A percentile compares a stretch with the other conserved stretches of the same genome.
These are phyloP conservation scores for Penicillium argentinense DNA, from an alignment of 495 filamentous ascomycete species.

Conservation along the genomic window DNA sequence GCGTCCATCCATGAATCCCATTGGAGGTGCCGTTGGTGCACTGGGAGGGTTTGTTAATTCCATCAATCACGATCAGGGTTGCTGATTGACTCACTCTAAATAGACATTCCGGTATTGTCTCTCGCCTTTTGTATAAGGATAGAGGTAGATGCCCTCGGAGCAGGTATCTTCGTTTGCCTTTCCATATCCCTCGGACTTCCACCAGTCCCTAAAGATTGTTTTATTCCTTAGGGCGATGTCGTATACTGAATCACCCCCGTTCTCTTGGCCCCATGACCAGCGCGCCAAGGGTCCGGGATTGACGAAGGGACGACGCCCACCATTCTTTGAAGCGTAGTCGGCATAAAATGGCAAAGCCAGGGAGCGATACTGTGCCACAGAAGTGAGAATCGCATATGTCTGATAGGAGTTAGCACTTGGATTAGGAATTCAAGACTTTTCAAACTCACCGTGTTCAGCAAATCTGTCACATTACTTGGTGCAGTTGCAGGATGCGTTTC, in stretches of 20 bases:
- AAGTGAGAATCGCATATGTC: slow-evolving; percentile 52
- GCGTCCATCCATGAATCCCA: slow-evolving; percentile 44
- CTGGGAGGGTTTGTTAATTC: not conserved
- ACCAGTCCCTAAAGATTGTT: slow-evolving; percentile 55
- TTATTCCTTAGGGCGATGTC: slow-evolving; percentile 42
- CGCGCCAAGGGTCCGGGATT: slow-evolving; percentile 54
- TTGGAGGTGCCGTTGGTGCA: slow-evolving; percentile 24
- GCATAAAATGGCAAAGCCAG: slow-evolving; percentile 51
- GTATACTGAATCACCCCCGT: not conserved
- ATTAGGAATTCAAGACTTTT: not conserved
- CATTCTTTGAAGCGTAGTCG: slow-evolving; percentile 49
- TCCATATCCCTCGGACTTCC: slow-evolving; percentile 43
- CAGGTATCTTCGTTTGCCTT: slow-evolving; percentile 36
- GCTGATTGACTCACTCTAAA: not conserved
- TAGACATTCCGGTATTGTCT: slow-evolving; percentile 37
- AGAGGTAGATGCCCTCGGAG: slow-evolving; percentile 41
- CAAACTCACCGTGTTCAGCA: slow-evolving; percentile 10
- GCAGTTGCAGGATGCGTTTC: slow-evolving; percentile 32
- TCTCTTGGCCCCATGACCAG: slow-evolving; percentile 53
- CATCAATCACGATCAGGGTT: not conserved
- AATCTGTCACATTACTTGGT: slow-evolving; percentile 27
- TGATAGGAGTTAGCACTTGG: not conserved
- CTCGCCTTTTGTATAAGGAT: slow-evolving; percentile 22
- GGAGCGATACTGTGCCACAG: slow-evolving; percentile 49
- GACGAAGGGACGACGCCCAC: slow-evolving; percentile 52